phyloP scores from a whole-genome alignment of 805 yeast species.

The Wickerhamiella siamensis region DNA sequence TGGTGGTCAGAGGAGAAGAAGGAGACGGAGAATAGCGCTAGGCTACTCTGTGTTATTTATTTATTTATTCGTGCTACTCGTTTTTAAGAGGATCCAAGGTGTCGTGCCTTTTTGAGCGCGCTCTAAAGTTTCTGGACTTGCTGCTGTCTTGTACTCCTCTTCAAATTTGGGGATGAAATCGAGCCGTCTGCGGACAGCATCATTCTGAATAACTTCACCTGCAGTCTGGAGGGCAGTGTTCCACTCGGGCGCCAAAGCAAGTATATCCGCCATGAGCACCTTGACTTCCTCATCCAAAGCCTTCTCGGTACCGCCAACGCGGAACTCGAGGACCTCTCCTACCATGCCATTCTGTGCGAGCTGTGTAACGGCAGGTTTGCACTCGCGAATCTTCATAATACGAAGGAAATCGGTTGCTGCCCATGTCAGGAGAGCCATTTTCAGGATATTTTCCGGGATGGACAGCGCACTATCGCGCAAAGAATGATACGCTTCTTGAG shows the following conservation, averaged over 20 bases:
- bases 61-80: no score
- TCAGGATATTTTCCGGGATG: constrained; percentile 65
- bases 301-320: constrained; percentile 63
- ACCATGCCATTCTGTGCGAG: constrained; percentile 79
- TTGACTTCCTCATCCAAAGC: constrained; percentile 69
- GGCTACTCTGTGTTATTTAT: no score
- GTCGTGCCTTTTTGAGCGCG: neutral
- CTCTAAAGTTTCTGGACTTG: constrained; percentile 5
- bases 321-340: constrained; percentile 78
- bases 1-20: no score
- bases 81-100: neutral
- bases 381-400: constrained; percentile 67
- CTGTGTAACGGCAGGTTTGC: constrained; percentile 49
- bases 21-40: no score
- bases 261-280: constrained; percentile 64
- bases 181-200: constrained; percentile 72
- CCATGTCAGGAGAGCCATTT: constrained; percentile 50
- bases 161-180: constrained; percentile 17
- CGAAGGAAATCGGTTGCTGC: constrained; percentile 85
- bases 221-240: constrained; percentile 57
- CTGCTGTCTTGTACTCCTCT: constrained; percentile 13
- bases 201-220: constrained; percentile 82
- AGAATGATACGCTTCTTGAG: constrained; percentile 47
- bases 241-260: constrained; percentile 65
- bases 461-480: constrained; percentile 36